These are phyloP conservation scores for Globisporangium spiculum DNA, from an alignment of 352 stramenopile genomes.

Conservation along the genomic window DNA sequence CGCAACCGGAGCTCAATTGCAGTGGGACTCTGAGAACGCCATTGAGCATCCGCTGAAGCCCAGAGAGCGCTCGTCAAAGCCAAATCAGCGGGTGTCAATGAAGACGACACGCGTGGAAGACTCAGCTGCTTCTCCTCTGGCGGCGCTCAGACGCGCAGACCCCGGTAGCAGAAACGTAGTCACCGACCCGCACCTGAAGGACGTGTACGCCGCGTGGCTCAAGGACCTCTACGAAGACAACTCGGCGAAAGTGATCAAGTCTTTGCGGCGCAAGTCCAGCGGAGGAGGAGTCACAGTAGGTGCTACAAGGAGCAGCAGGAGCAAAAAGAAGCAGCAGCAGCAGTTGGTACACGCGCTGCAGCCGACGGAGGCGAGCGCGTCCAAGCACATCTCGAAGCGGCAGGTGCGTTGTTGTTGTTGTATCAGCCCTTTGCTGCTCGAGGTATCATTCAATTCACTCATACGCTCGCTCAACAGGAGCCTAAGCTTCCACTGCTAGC, in stretches of 20 bases:
- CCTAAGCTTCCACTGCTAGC: slow-evolving; percentile 9
- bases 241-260: slow-evolving; percentile 24
- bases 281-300: too few relatives aligned
- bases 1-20: too few relatives aligned
- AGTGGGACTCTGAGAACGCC: too few relatives aligned
- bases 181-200: slow-evolving; percentile 23
- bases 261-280: slow-evolving; percentile 14
- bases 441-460: too few relatives aligned
- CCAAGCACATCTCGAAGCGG: slow-evolving; percentile 34
- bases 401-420: slow-evolving; percentile 16
- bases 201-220: slow-evolving; percentile 40
- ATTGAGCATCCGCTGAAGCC: too few relatives aligned
- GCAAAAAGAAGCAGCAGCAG: slow-evolving; percentile 29
- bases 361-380: slow-evolving; percentile 46
- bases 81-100: not conserved
- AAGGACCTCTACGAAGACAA: slow-evolving; percentile 43
- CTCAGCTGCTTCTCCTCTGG: not conserved
- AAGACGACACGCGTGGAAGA: not conserved
- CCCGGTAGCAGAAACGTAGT: slow-evolving; percentile 6
- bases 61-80: too few relatives aligned
- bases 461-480: too few relatives aligned
- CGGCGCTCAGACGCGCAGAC: not conserved
- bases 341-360: slow-evolving; percentile 37
- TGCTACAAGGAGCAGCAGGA: slow-evolving; percentile 11
- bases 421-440: too few relatives aligned